Evolutionary conservation across 139 green algal species (phyloP).

Genomic region (Auxenochlorella protothecoides): DNA sequence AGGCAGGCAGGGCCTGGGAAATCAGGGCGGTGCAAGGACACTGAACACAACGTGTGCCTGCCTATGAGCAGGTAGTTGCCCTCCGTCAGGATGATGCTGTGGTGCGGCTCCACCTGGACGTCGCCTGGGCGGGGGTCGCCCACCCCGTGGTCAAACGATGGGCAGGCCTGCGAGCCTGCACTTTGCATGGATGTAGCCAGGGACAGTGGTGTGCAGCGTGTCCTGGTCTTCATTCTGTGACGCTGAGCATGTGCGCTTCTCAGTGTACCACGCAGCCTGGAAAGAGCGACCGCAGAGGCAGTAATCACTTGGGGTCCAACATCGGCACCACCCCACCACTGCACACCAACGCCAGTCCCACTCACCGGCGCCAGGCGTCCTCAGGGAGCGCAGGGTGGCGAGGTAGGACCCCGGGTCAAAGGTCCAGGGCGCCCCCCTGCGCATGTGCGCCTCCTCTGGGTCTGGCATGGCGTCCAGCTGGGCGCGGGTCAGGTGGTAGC

Average conservation of each 20-base stretch:
- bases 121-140: constrained; percentile 54
- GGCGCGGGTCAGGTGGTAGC: constrained; percentile 67
- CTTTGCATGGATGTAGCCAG: not conserved
- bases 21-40: not conserved
- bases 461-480: constrained; percentile 72
- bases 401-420: constrained; percentile 72
- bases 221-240: not conserved
- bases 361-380: constrained; percentile 14
- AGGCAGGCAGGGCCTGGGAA: not conserved
- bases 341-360: not conserved
- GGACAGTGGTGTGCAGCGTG: not conserved
- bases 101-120: constrained; percentile 33
- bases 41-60: not conserved
- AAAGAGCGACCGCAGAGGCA: too few species aligned
- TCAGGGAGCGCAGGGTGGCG: constrained; percentile 24
- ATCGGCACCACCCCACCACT: not conserved
- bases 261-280: too few species aligned
- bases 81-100: constrained; percentile 59
- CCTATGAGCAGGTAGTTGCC: constrained; percentile 87
- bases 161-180: constrained; percentile 26
- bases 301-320: not conserved
- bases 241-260: not conserved
- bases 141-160: constrained; percentile 77
- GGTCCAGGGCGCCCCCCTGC: constrained; percentile 68
- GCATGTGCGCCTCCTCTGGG: constrained; percentile 44